phyloP scores from a whole-genome alignment of 2,329 filamentous ascomycete species.

The Aureobasidium namibiae region DNA sequence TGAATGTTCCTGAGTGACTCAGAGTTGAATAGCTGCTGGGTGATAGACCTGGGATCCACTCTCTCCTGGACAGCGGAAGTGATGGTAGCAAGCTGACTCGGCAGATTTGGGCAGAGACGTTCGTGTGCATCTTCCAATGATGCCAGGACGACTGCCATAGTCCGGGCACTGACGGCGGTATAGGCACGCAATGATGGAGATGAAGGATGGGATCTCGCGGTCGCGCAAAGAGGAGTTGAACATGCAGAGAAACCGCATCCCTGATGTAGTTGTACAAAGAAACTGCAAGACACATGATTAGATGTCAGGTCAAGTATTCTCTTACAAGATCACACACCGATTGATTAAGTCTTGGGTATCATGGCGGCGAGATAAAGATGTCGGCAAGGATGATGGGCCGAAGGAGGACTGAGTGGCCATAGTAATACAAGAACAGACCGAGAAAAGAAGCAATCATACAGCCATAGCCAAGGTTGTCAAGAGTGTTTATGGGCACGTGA shows the following conservation, averaged over 20 bases:
- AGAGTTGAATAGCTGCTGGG: slow-evolving; percentile 43
- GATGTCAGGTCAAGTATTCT: neutral
- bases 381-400: neutral
- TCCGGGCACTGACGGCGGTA: slow-evolving; percentile 70
- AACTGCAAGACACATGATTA: slow-evolving; percentile 41
- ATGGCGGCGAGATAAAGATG: neutral
- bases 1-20: neutral
- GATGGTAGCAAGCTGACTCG: slow-evolving; percentile 14
- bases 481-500: slow-evolving; percentile 3
- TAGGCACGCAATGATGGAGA: slow-evolving; percentile 65
- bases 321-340: neutral
- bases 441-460: neutral
- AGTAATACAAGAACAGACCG: neutral
- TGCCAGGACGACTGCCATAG: slow-evolving; percentile 67
- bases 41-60: slow-evolving; percentile 50
- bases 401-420: neutral
- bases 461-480: neutral
- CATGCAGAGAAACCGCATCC: slow-evolving; percentile 65
- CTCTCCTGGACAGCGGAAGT: slow-evolving; percentile 4
- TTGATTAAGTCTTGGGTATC: neutral
- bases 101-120: slow-evolving; percentile 51
- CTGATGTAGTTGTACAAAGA: slow-evolving; percentile 66
- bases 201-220: slow-evolving; percentile 58
- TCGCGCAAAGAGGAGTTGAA: slow-evolving; percentile 66
- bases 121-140: slow-evolving; percentile 64